Evolutionary conservation across 495 filamentous ascomycete species (phyloP).

Genomic region (Daldinia grandis): DNA sequence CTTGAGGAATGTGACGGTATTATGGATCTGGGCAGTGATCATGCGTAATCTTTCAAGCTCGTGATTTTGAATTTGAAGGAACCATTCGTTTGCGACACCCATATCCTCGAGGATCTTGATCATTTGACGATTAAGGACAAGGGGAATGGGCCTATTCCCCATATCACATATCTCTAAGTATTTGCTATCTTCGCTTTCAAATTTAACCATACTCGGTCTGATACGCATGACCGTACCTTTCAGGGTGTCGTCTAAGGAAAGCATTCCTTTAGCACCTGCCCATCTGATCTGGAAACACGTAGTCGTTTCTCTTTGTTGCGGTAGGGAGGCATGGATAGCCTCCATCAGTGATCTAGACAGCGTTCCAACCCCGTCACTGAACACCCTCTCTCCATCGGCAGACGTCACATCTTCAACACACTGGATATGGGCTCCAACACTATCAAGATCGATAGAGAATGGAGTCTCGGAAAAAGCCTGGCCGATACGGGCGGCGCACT

Average conservation of each 20-base stretch:
- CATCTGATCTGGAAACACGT: conserved; percentile 78
- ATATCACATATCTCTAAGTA: conserved; percentile 80
- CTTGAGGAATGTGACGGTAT: conserved; percentile 70
- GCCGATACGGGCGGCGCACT: conserved; percentile 82
- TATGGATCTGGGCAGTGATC: conserved; percentile 60
- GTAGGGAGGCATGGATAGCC: conserved; percentile 59
- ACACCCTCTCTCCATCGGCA: conserved; percentile 57
- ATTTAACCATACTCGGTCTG: conserved; percentile 81
- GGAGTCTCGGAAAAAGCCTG: conserved; percentile 85
- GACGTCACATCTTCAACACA: conserved; percentile 54
- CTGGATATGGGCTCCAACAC: conserved; percentile 45
- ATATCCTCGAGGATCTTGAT: conserved; percentile 87
- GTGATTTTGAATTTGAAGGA: conserved; percentile 66
- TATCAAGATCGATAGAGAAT: conserved; percentile 54
- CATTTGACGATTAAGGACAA: conserved; percentile 76
- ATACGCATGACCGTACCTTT: conserved; percentile 63
- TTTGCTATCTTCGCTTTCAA: conserved; percentile 59
- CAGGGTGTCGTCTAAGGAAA: conserved; percentile 69
- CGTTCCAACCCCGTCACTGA: conserved; percentile 82
- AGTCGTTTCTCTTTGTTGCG: conserved; percentile 54
- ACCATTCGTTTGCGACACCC: conserved; percentile 60
- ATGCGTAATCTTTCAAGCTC: conserved; percentile 65
- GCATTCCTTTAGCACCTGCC: conserved; percentile 75
- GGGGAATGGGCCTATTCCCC: conserved; percentile 68
- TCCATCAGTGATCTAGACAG: conserved; percentile 66